Percentiles rank a stretch among this genome's conserved stretches.
phyloP scores from a whole-genome alignment of 345 rosid genomes.

The Brassica cretica region DNA sequence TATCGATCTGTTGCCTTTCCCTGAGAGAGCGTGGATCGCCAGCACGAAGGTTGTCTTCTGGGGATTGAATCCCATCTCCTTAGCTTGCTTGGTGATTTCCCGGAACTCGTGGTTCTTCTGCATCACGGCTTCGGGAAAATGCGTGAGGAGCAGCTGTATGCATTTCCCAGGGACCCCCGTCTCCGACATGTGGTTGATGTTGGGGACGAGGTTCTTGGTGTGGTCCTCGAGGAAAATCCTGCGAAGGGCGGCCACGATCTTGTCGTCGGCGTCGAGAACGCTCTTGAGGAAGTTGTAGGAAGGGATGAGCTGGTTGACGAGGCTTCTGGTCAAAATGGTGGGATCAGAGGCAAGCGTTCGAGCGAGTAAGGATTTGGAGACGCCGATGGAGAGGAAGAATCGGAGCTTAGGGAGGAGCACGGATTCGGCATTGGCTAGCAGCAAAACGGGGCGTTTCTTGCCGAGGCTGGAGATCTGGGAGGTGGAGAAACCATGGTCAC shows the following conservation, averaged over 20 bases:
- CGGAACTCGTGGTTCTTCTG: constrained; percentile 41
- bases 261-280: constrained; percentile 36
- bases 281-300: constrained; percentile 44
- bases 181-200: constrained; percentile 40
- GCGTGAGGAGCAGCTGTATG: constrained; percentile 43
- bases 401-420: constrained; percentile 47
- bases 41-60: constrained; percentile 45
- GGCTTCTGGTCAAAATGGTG: constrained; percentile 39
- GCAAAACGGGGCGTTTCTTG: constrained; percentile 41
- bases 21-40: constrained; percentile 50
- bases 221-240: constrained; percentile 45
- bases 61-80: constrained; percentile 54
- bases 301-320: constrained; percentile 46
- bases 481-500: constrained; percentile 40
- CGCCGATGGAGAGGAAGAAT: constrained; percentile 44
- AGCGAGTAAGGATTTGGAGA: constrained; percentile 41
- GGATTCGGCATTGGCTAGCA: constrained; percentile 35
- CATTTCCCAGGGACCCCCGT: constrained; percentile 43
- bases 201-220: constrained; percentile 48
- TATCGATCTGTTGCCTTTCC: constrained; percentile 44
- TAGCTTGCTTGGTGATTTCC: constrained; percentile 39
- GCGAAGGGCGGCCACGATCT: constrained; percentile 40
- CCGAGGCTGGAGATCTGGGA: constrained; percentile 44
- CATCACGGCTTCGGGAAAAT: constrained; percentile 56
- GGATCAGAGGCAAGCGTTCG: constrained; percentile 38